Evolutionary conservation across 2,329 filamentous ascomycete genomes (phyloP).

Genomic region (Curvularia lunata): DNA sequence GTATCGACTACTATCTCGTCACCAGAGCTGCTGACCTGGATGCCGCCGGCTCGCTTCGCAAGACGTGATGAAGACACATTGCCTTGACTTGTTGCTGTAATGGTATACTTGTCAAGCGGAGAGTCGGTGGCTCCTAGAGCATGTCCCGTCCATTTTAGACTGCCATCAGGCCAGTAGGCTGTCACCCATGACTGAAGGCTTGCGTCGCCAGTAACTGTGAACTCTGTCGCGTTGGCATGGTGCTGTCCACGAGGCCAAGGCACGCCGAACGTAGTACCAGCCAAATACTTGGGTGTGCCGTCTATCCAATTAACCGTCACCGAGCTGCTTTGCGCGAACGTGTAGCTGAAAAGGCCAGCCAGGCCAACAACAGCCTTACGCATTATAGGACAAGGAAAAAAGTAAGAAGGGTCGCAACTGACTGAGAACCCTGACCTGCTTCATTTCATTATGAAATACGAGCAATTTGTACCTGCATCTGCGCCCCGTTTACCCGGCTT

Average conservation of each 20-base stretch:
- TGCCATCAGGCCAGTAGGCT: conserved; percentile 66
- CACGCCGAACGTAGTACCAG: conserved; percentile 50
- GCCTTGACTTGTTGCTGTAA: conserved; percentile 44
- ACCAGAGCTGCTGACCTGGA: conserved; percentile 34
- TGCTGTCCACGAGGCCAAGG: conserved; percentile 50
- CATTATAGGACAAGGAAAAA: conserved; percentile 21
- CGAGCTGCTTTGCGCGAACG: conserved; percentile 22
- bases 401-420: conserved; percentile 10
- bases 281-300: conserved; percentile 33
- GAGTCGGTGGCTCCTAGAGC: conserved; percentile 56
- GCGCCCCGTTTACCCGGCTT: conserved; percentile 12
- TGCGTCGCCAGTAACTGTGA: conserved; percentile 35
- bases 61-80: conserved; percentile 19
- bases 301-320: conserved; percentile 45
- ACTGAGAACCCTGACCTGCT: not conserved
- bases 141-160: conserved; percentile 67
- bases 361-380: conserved; percentile 22
- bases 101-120: conserved; percentile 53
- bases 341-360: conserved; percentile 23
- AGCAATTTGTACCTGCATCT: conserved; percentile 22
- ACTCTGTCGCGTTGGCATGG: conserved; percentile 46
- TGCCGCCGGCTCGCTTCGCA: conserved; percentile 24
- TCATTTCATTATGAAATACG: not conserved
- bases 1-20: conserved; percentile 38
- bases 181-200: conserved; percentile 63